Evolutionary conservation across 1,284 basidiomycete species (phyloP).

Genomic region (Sporisorium graminicola): DNA sequence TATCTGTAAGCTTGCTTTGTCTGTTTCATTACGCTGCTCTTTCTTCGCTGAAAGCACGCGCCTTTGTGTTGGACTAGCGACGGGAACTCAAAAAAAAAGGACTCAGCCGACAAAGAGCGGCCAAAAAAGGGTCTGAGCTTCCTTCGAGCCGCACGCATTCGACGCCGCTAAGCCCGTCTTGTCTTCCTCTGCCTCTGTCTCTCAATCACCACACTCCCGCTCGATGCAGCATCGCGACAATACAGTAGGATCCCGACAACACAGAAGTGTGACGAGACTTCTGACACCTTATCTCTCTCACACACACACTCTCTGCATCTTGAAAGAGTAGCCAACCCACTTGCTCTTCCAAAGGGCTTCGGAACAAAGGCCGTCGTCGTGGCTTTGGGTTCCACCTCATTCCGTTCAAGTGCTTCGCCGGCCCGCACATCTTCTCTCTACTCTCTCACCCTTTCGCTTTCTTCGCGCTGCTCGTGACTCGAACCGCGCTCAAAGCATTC

Average conservation of each 20-base stretch:
- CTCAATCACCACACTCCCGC: background rate
- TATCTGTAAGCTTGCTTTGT: too few species aligned
- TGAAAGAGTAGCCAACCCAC: background rate
- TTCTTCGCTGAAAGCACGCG: background rate
- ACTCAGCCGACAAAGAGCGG: background rate
- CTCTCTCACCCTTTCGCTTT: background rate
- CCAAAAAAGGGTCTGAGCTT: slow-evolving; percentile 1
- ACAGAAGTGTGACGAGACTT: background rate
- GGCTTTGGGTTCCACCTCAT: background rate
- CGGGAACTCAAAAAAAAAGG: background rate
- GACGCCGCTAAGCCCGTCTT: too few species aligned
- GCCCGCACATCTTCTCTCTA: background rate
- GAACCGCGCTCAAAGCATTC: background rate
- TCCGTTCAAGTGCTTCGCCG: background rate
- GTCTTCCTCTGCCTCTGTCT: slow-evolving; percentile 1
- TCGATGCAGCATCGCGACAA: background rate
- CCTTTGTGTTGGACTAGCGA: slow-evolving; percentile 7
- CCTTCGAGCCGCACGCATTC: background rate
- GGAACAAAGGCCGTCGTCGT: background rate
- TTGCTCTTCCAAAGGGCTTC: background rate
- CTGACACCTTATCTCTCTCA: background rate
- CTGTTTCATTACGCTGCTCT: background rate
- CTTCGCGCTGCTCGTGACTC: background rate
- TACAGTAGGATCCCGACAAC: background rate
- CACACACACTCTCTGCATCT: background rate